These are phyloP conservation scores for Protostelium mycophagum DNA, from an alignment of 78 protist species.

Conservation along the genomic window DNA sequence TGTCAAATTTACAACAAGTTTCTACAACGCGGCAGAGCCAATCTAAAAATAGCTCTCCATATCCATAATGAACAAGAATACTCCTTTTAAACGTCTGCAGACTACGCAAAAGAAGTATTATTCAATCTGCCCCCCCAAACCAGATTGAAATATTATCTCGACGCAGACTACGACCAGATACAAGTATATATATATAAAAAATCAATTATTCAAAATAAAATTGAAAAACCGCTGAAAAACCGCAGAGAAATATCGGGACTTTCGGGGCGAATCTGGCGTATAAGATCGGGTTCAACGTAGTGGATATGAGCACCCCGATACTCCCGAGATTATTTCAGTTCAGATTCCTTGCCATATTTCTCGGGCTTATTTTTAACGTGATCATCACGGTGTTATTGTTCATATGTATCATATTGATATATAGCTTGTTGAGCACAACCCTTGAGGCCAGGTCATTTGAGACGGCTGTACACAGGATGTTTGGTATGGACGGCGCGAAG, in stretches of 20 bases:
- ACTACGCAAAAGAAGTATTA: background rate
- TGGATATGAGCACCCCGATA: constrained; percentile 24
- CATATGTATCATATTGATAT: constrained; percentile 76
- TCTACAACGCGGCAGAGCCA: too few species aligned
- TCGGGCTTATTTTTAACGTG: constrained; percentile 75
- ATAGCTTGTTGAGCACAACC: constrained; percentile 82
- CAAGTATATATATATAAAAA: constrained; percentile 20
- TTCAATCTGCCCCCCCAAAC: background rate
- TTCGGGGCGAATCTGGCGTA: constrained; percentile 15
- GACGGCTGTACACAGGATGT: constrained; percentile 80
- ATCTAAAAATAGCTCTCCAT: too few species aligned
- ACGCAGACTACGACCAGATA: constrained; percentile 2
- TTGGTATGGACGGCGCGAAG: constrained; percentile 54
- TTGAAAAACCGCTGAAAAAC: constrained; percentile 10
- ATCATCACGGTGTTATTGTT: constrained; percentile 60
- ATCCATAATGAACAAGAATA: too few species aligned
- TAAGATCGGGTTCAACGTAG: constrained; percentile 47
- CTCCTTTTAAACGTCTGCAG: too few species aligned
- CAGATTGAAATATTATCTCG: background rate
- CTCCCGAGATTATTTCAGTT: constrained; percentile 24
- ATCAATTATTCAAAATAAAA: constrained; percentile 42
- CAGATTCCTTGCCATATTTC: constrained; percentile 68
- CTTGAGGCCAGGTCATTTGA: constrained; percentile 91
- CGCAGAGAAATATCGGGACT: constrained; percentile 18
- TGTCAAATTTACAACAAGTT: too few species aligned